Base-by-base conservation (phyloP, 352 stramenopile genomes). In the Phytophthora litchii region DNA sequence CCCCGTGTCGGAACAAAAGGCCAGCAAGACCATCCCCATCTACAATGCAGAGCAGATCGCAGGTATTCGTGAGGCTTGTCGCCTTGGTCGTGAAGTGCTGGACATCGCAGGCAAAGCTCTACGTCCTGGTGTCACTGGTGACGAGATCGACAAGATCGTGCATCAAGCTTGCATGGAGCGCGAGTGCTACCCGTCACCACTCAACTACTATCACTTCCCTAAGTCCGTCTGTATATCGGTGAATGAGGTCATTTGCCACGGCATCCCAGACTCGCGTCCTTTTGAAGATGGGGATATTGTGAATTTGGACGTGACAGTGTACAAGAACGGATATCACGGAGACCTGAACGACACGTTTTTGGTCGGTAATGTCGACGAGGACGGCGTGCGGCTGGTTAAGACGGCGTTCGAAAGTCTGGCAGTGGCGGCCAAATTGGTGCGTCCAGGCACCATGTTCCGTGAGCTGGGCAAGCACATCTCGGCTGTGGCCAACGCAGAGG, bases 301-400 rank as follows among this genome's bases (percentile, higher is more conserved):
- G 12, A 99, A 99, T 76, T 83, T 99, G 31, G 97, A 99, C 77
- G 86, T 99, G 8, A 97, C 93, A 6, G 93, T 97, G 3, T 99
- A 97, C 83, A 93, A 98, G 56, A 80, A 99, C 64, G 97, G 97
- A 36, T 99, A 95, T 72, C 97, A 99, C 67, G 91, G 85, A 32
- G 97, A 99, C 70, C 80, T 99, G 46, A 99, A 99, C 67, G 97
- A 99, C 69, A 99, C 97, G 16, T 99, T 98, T 71, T 74, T 98
- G 29, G 91, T 99, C 1, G 97, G 97, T 8, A 97, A 98, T 23
- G 95, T 99, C 7, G 94, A 99, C 64, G 88, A 94, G 7, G 94
- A 98, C 45, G 86, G 85, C 47, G 70, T 89, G 25, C 78, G 73
- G 0, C 70, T 99, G 3, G 94, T 99, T 0, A 82, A 98, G 64